Conservation (phyloP, 371 early-diverging fungal genomes). For the Chytridium lagenaria region DNA sequence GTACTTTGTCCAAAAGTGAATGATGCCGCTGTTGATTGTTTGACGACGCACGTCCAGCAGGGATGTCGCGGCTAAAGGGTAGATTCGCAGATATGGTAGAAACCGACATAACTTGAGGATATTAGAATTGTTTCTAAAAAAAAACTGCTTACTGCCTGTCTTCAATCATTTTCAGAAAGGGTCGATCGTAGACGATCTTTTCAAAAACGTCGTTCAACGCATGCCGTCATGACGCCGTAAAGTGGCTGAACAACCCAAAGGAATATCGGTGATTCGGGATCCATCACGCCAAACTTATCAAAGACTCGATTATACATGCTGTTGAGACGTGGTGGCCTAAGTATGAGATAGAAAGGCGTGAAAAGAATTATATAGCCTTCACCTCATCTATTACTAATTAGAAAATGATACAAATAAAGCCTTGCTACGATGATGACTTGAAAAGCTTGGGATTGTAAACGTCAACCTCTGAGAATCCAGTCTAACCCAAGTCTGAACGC, state of each 20-base stretch:
- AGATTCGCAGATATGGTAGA: not conserved
- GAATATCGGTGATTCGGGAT: conserved; percentile 59
- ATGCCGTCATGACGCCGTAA: conserved; percentile 84
- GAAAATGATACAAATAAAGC: conserved; percentile 38
- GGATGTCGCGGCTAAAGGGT: not conserved
- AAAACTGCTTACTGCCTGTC: conserved; percentile 67
- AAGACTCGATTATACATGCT: conserved; percentile 74
- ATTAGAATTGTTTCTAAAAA: not conserved
- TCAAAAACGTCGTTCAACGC: conserved; percentile 73
- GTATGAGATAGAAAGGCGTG: not conserved
- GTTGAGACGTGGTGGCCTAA: conserved; percentile 92
- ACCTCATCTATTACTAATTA: not conserved
- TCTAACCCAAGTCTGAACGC: conserved; percentile 62
- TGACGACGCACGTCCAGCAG: not conserved
- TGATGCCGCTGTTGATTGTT: conserved; percentile 52
- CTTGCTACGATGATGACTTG: conserved; percentile 91
- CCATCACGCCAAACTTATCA: conserved; percentile 66
- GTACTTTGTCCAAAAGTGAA: conserved; percentile 67
- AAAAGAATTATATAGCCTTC: not conserved
- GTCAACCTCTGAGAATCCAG: conserved; percentile 56
- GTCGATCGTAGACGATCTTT: conserved; percentile 74
- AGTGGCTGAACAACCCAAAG: conserved; percentile 95
- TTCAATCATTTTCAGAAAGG: conserved; percentile 81
- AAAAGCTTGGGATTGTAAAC: conserved; percentile 75
- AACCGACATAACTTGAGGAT: not conserved